Conservation (phyloP, 75 land plant genomes). For the Selaginella tamariscina region DNA sequence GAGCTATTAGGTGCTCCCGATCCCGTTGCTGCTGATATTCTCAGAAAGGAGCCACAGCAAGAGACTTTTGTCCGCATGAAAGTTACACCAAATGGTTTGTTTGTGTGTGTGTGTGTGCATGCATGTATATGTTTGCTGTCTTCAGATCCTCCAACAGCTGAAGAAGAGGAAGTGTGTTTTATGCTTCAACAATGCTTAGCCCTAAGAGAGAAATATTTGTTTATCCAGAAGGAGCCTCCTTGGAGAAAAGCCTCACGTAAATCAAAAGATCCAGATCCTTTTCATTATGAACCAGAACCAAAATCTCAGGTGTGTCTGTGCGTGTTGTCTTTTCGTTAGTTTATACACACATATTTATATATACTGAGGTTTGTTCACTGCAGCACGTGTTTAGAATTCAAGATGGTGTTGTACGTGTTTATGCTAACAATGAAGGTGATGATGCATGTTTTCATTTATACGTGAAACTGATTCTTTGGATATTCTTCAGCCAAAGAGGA, state of each 20-base stretch:
- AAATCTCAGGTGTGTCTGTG: slow-evolving; percentile 17
- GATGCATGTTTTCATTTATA: too few relatives aligned
- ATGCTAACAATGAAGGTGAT: slow-evolving; percentile 58
- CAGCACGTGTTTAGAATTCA: slow-evolving; percentile 85
- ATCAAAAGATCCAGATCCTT: slow-evolving; percentile 70
- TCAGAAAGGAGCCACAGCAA: slow-evolving; percentile 96
- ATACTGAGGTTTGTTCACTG: neutral
- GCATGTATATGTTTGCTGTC: too few relatives aligned
- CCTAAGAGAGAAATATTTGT: slow-evolving; percentile 62
- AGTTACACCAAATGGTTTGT: slow-evolving; percentile 69
- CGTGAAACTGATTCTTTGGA: too few relatives aligned
- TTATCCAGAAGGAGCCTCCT: slow-evolving; percentile 64
- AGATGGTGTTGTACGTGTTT: slow-evolving; percentile 90
- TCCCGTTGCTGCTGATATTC: slow-evolving; percentile 96
- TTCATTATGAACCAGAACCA: slow-evolving; percentile 48
- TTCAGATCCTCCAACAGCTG: slow-evolving; percentile 62
- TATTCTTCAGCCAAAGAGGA: slow-evolving; percentile 46
- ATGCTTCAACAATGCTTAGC: slow-evolving; percentile 72
- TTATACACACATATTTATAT: too few relatives aligned
- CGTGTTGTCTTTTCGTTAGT: too few relatives aligned
- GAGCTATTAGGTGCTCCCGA: slow-evolving; percentile 74
- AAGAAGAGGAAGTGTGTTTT: slow-evolving; percentile 70
- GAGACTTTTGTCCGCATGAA: slow-evolving; percentile 69
- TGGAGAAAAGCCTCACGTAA: slow-evolving; percentile 84
- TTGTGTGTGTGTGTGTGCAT: too few relatives aligned